A percentile compares a stretch with the other conserved stretches of the same genome.
phyloP scores from a whole-genome alignment of 1,284 basidiomycete genomes.

The Cryptococcus sp. region DNA sequence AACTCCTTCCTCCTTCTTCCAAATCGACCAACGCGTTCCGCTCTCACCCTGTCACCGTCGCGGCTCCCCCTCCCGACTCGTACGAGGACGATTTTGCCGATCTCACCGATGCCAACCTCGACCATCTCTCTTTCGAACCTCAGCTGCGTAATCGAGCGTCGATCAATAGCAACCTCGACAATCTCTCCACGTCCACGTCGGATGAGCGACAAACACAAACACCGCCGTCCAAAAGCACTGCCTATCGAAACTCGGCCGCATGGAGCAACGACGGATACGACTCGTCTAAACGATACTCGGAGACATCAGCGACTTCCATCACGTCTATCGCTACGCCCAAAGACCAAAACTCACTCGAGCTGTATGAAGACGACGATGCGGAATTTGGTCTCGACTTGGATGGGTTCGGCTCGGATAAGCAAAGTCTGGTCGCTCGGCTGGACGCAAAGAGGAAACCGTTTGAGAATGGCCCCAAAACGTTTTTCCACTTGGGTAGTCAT shows the following conservation, averaged over 20 bases:
- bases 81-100: background rate
- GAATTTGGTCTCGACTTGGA: background rate
- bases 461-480: background rate
- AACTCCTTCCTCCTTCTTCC: conserved; percentile 31
- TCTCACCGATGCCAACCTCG: background rate
- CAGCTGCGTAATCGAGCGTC: too few species aligned
- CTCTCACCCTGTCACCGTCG: background rate
- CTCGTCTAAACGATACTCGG: background rate
- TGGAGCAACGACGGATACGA: conserved; percentile 5
- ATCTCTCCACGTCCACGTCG: background rate
- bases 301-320: conserved; percentile 3
- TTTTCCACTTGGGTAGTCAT: background rate
- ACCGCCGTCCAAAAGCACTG: conserved; percentile 18
- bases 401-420: background rate
- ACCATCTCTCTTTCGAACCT: too few species aligned
- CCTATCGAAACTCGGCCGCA: background rate
- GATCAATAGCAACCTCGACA: background rate
- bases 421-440: background rate
- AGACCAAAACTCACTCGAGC: background rate
- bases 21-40: conserved; percentile 6
- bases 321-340: background rate
- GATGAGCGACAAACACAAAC: conserved; percentile 11
- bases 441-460: background rate
- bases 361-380: background rate
- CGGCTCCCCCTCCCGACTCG: background rate